Evolutionary conservation across 1,284 basidiomycete species (phyloP), one percentile per base, ranked within the genome.

Genomic region (Sparassis latifolia): DNA sequence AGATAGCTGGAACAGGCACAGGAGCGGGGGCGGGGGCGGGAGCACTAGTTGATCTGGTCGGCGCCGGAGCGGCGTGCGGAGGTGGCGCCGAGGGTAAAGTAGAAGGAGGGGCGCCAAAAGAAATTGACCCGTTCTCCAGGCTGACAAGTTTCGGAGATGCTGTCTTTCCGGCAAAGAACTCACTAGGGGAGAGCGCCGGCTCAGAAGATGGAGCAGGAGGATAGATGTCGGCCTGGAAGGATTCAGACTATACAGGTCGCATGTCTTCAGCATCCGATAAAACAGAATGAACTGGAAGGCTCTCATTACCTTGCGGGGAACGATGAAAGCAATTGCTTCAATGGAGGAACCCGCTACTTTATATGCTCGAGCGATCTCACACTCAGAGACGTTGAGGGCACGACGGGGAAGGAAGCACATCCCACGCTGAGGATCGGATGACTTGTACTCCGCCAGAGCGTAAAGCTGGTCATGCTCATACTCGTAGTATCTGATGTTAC

Each of bases 401-500:
- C 94, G 87, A 31, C 95, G 84, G 4, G 93, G 95, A 33, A 97
- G 79, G 84, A 98, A 96, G 60, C 89, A 92, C 82, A 98, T 90
- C 12, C 97, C 97, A 44, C 95, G 89, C 69, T 97, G 91, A 38
- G 96, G 95, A 52, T 95, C 91, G 35, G 82, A 78, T 2, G 89
- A 90, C 69, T 96, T 92, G 79, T 94, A 83, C 66, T 98, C 95
- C 44, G 84, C 80, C 40, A 97, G 77, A 50, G 84, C 76, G 70
- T 83, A 77, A 35, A 99, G 76, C 47, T 84, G 78, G 69, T 98
- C 95, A 43, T 78, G 81, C 61, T 97, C 94, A 68, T 89, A 92
- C 69, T 99, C 97, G 69, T 89, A 98, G 77, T 96, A 97, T 30
- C 92, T 84, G 58, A 97, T 86, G 68, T 97, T 97, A 31, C 93